Base-by-base conservation (phyloP, 2,329 filamentous ascomycete species). In the Colletotrichum sp. region DNA sequence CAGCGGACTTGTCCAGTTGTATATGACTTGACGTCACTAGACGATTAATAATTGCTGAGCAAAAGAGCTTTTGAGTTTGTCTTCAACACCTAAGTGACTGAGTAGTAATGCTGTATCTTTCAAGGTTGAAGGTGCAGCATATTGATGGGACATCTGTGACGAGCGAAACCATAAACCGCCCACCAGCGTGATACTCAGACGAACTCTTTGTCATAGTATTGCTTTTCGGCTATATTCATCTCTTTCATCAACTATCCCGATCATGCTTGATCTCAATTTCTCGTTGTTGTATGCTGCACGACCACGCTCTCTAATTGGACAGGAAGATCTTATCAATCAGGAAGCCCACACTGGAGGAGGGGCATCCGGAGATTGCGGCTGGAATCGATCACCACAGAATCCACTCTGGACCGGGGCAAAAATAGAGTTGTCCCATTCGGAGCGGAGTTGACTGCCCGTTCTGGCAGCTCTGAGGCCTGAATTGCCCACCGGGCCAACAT, bases 311-410 rank as follows among this genome's bases (percentile, higher is more conserved):
- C 39, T 30, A 18, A 66, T 66, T 66, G 64, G 64, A 5, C 16
- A 10, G 16, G 8, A 22, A 55, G 64, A 66, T 66, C 64, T 66
- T 52, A 66, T 66, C 64, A 66, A 66, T 66, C 64, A 66, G 39
- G 28, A 43, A 22, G 27, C 12, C 39, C 27, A 10, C 64, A 10
- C 43, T 28, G 64, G 25, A 16, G 64, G 39, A 52, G 64, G 64
- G 36, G 36, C 27, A 18, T 27, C 7, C 64, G 64, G 64, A 66
- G 27, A 66, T 66, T 66, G 27, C 64, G 64, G n/a, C 48, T 48
- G 7, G 36, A 66, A 55, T 66, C 39, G 27, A 64, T 64, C 64
- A 48, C 64, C 1, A 30, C 36, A 25, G 39, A 52, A 66, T 12
- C 64, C 64, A 66, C 64, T 22, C 6, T 10, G 16, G n/a, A 25